phyloP scores from a whole-genome alignment of 2,329 filamentous ascomycete genomes.

The Hawksworthiomyces lignivorus region DNA sequence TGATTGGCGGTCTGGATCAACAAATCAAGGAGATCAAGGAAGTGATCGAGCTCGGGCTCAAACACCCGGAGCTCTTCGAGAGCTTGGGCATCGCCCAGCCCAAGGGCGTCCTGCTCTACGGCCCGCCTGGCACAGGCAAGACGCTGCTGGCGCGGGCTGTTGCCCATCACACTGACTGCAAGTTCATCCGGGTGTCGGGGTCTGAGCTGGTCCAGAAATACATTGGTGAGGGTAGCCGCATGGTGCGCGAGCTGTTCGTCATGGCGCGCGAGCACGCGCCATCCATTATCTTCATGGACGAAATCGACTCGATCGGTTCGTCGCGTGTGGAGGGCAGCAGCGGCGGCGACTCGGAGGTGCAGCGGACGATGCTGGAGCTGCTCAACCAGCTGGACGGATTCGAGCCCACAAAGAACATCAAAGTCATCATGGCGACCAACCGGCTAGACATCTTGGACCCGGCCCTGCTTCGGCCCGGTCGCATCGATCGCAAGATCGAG shows the following conservation, averaged over 20 bases:
- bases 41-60: constrained; percentile 95
- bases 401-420: constrained; percentile 99
- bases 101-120: constrained; percentile 94
- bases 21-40: constrained; percentile 99
- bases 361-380: constrained; percentile 96
- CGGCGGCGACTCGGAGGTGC: constrained; percentile 93
- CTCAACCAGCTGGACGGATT: constrained; percentile 98
- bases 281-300: constrained; percentile 99
- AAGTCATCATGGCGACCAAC: constrained; percentile 99
- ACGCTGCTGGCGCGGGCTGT: constrained; percentile 91
- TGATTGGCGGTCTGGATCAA: constrained; percentile 98
- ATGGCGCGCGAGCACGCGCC: constrained; percentile 98
- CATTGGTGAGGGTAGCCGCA: constrained; percentile 94
- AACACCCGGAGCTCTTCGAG: constrained; percentile 97
- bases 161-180: constrained; percentile 97
- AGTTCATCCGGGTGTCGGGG: constrained; percentile 95
- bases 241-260: constrained; percentile 98
- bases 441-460: constrained; percentile 95
- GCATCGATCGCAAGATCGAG: constrained; percentile 98
- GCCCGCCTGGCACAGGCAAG: constrained; percentile 94
- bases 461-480: constrained; percentile 86
- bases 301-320: constrained; percentile 97
- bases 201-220: constrained; percentile 98
- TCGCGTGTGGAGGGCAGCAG: constrained; percentile 93
- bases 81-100: constrained; percentile 98